Base-by-base conservation (phyloP, 306 rosid genomes). In the Inga laurina region DNA sequence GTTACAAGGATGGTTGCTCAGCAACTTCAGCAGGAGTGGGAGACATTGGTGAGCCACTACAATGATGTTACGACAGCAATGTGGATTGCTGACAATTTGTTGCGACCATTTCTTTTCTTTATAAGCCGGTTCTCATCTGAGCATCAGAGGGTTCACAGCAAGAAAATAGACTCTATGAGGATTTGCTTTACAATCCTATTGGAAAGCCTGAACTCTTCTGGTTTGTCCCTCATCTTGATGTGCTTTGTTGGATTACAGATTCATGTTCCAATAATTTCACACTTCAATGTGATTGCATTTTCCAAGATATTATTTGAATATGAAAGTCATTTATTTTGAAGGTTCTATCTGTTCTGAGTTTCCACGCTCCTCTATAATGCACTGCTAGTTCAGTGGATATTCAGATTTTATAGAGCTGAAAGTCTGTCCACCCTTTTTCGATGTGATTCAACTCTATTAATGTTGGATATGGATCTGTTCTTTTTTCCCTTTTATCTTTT, bases 51-150 rank as follows among this genome's bases (percentile, higher is more conserved):
- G 91, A 88, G 85, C 52, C 54, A 52, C 81, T 77, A 79, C 77
- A 74, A 82, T 82, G 91, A 88, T 79, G 81, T 79, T 41, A 77
- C 37, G 84, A 86, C 92, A n/a, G 78, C 89, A 45, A 74, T 54
- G 48, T 91, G 91, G 91, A 89, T 93, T 85, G 87, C 93, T 54
- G 70, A 81, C 75, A 62, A 61, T 82, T 74, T 95, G 66, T 86
- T 96, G 92, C 88, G 99, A 85, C 96, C 99, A 41, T 96, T 93
- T 86, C 88, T 96, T 65, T 92, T 96, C 86, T 96, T 96, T 82
- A 64, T 90, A 30, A 84, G 84, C 7, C 90, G 89, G 65, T 82
- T 89, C 62, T 62, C 92, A 37, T 87, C 84, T 77, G 83, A 76
- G 84, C 83, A 44, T 83, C 88, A 75, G 84, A 88, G 84, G 81